Percentiles rank a stretch among this genome's conserved stretches.
These are phyloP conservation scores for Solanum habrochaites DNA, from an alignment of 257 asterid species.

Conservation along the genomic window DNA sequence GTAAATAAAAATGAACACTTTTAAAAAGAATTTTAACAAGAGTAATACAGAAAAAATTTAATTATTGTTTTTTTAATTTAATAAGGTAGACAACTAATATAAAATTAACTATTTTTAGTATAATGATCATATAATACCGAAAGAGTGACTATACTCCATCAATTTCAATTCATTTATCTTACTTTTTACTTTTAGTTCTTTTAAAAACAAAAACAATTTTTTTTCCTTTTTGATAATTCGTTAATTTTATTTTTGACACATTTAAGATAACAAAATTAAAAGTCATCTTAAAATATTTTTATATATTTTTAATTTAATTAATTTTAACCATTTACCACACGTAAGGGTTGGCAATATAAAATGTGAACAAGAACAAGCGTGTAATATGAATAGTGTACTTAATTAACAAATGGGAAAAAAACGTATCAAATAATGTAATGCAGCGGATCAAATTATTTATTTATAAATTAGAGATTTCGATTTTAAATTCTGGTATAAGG, in stretches of 20 bases:
- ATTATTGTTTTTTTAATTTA: too few species aligned
- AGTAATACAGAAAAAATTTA: too few species aligned
- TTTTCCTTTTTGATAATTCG: neutral
- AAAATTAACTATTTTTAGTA: too few species aligned
- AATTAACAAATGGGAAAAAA: neutral
- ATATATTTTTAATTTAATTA: too few species aligned
- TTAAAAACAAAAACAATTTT: too few species aligned
- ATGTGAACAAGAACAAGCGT: neutral
- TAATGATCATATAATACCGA: too few species aligned
- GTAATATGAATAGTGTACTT: neutral
- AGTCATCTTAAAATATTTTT: neutral
- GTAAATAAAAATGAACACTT: too few species aligned
- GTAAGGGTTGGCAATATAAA: neutral
- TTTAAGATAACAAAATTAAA: neutral
- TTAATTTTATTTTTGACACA: neutral
- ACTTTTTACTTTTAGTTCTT: neutral
- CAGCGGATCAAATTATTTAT: neutral
- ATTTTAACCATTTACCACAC: neutral
- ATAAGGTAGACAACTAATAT: too few species aligned
- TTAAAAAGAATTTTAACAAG: neutral
- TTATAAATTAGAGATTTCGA: neutral
- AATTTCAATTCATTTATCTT: neutral
- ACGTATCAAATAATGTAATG: neutral
- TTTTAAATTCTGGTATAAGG: neutral
- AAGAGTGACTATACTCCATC: neutral